phyloP scores from a whole-genome alignment of 495 filamentous ascomycete species.

The Trichoderma orchidacearum region DNA sequence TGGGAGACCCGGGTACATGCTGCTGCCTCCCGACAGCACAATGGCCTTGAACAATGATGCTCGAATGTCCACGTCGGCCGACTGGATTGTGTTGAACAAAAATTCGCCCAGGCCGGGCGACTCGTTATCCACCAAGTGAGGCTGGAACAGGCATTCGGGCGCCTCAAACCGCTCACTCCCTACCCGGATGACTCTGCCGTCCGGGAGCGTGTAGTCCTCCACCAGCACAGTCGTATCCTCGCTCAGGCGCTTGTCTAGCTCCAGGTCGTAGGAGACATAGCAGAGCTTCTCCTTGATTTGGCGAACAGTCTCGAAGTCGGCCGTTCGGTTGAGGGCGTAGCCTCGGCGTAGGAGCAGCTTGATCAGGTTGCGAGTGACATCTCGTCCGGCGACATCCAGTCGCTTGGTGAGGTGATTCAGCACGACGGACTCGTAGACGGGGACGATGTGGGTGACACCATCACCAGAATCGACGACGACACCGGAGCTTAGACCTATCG shows the following conservation, averaged over 20 bases:
- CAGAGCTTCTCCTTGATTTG: slow-evolving; percentile 99
- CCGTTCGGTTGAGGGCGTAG: slow-evolving; percentile 94
- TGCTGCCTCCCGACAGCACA: slow-evolving; percentile 88
- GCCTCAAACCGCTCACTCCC: slow-evolving; percentile 97
- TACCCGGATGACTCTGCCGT: slow-evolving; percentile 89
- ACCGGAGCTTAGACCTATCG: slow-evolving; percentile 72
- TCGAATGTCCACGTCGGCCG: slow-evolving; percentile 88
- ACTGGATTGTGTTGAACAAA: slow-evolving; percentile 96
- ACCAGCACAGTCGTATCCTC: slow-evolving; percentile 97
- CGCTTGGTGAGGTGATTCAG: slow-evolving; percentile 91
- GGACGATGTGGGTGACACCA: slow-evolving; percentile 95
- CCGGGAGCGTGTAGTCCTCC: slow-evolving; percentile 91
- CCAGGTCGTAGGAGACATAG: slow-evolving; percentile 97
- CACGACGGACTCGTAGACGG: slow-evolving; percentile 93
- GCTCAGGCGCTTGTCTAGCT: slow-evolving; percentile 85
- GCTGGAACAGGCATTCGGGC: slow-evolving; percentile 97
- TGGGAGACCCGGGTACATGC: slow-evolving; percentile 96
- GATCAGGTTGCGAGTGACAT: slow-evolving; percentile 95
- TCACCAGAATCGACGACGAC: slow-evolving; percentile 98
- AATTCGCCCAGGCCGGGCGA: slow-evolving; percentile 94
- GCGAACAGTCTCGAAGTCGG: slow-evolving; percentile 97
- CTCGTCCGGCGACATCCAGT: slow-evolving; percentile 89
- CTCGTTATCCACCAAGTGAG: slow-evolving; percentile 94
- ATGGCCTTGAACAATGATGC: slow-evolving; percentile 91
- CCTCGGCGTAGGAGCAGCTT: slow-evolving; percentile 86